Base-by-base conservation (phyloP, 2,329 filamentous ascomycete species). In the Pseudocercospora cruenta region DNA sequence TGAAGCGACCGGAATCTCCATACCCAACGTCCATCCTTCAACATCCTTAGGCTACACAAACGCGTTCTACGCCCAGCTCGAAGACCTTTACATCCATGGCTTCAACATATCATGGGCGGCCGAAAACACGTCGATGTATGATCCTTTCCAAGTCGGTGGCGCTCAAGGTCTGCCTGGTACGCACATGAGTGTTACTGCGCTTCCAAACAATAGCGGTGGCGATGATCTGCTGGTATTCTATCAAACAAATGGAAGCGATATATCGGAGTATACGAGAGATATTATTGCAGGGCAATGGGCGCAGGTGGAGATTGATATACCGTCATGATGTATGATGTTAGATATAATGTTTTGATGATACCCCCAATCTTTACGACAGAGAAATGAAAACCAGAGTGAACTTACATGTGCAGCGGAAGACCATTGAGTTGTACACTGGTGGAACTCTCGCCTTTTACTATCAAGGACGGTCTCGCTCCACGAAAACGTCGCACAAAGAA, bases 11-110 rank as follows among this genome's bases (percentile, higher is more conserved):
- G 51, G 26, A 36, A 62, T 71, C 14, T 62, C 73, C 1, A 81
- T 81, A 60, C 70, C 68, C 14, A 72, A 78, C 33, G 78, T 82
- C 8, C 71, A 80, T 60, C 78, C 80, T 1, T 74, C 76, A 0
- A 79, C 78, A 0, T 79, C 76, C 1, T 72, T 82, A 0, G 80
- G 80, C 43, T 82, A 78, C 69, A 82, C 80, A 0, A 79, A 78
- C 47, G 80, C 75, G 66, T 78, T 82, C 63, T 82, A 82, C 67
- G 76, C 78, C 16, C 80, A 82, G 66, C 74, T 76, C 67, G 64
- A 60, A 12, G 77, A 77, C 36, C 70, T 73, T 14, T 72, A 73
- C 19, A 76, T 82, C 64, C 75, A 73, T 9, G 81, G 80, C 5
- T 79, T 78, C 67, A 79, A 82, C 61, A 72, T 81, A 49, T 72